phyloP scores from a whole-genome alignment of 257 asterid species.

The Nicotiana sylvestris region DNA sequence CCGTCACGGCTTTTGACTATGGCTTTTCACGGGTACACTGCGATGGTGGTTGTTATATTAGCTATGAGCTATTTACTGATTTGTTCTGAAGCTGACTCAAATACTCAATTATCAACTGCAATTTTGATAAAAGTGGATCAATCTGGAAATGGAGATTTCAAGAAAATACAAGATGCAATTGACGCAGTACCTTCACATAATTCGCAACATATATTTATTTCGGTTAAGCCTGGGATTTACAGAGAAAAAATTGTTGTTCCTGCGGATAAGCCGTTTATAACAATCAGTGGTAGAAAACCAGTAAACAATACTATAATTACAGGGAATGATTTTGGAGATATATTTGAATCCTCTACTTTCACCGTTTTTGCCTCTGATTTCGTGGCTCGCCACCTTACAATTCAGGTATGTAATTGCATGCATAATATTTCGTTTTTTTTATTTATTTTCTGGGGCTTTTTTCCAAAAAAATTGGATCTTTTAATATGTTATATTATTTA shows the following conservation, averaged over 20 bases:
- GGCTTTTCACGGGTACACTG: neutral
- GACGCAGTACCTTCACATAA: constrained; percentile 32
- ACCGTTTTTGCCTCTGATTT: constrained; percentile 44
- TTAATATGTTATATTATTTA: neutral
- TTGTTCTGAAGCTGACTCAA: neutral
- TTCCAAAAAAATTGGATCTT: neutral
- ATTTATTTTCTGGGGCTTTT: neutral
- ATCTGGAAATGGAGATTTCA: constrained; percentile 33
- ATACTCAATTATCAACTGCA: neutral
- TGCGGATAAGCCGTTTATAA: constrained; percentile 37
- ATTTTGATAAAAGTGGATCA: constrained; percentile 22
- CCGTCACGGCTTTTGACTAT: neutral
- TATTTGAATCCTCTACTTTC: constrained; percentile 39
- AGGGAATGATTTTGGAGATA: constrained; percentile 30
- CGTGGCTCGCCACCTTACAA: constrained; percentile 32
- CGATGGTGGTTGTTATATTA: neutral
- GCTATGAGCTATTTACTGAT: neutral
- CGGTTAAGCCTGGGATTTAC: constrained; percentile 31
- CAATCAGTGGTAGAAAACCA: constrained; percentile 30
- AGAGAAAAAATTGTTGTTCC: constrained; percentile 37
- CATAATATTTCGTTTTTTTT: neutral
- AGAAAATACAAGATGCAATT: constrained; percentile 37
- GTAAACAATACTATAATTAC: constrained; percentile 18
- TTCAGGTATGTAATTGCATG: constrained; percentile 26
- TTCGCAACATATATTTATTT: constrained; percentile 20